These are phyloP conservation scores for Suillus hirtellus DNA, from an alignment of 768 basidiomycete genomes.

Conservation along the genomic window DNA sequence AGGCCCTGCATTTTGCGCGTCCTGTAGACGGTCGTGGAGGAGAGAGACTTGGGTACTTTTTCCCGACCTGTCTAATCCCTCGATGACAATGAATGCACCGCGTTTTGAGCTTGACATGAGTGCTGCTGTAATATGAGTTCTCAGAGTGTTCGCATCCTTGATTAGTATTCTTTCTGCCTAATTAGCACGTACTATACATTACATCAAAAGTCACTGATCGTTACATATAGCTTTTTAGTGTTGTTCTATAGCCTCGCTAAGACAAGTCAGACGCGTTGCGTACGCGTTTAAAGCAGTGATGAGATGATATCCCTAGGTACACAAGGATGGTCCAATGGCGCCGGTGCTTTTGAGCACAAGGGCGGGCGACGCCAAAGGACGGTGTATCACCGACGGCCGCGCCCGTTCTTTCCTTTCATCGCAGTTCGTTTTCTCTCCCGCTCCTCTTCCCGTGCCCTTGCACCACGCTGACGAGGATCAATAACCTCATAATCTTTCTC, in stretches of 20 bases:
- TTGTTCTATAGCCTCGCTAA: no score
- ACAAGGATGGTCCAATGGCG: not conserved
- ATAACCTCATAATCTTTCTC: constrained; percentile 89
- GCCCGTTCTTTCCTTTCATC: constrained; percentile 24
- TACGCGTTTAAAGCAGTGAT: not conserved
- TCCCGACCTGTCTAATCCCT: constrained; percentile 94
- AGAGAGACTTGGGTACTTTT: constrained; percentile 84
- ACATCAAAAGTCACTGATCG: no score
- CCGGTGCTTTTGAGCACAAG: not conserved
- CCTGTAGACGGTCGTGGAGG: constrained; percentile 56
- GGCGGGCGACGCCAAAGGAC: not conserved
- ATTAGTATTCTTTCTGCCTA: no score
- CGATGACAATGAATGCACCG: constrained; percentile 88
- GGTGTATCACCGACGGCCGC: constrained; percentile 21
- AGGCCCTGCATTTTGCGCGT: constrained; percentile 8
- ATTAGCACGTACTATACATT: no score
- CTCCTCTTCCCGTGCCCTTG: constrained; percentile 78
- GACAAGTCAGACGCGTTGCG: not conserved
- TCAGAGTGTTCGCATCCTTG: no score
- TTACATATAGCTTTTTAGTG: no score
- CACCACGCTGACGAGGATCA: constrained; percentile 74
- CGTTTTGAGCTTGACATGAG: constrained; percentile 30
- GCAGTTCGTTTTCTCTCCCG: constrained; percentile 54
- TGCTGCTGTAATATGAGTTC: not conserved
- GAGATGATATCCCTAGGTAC: not conserved